Base-by-base conservation (phyloP, 306 rosid genomes). In the Hylodesmum podocarpum region DNA sequence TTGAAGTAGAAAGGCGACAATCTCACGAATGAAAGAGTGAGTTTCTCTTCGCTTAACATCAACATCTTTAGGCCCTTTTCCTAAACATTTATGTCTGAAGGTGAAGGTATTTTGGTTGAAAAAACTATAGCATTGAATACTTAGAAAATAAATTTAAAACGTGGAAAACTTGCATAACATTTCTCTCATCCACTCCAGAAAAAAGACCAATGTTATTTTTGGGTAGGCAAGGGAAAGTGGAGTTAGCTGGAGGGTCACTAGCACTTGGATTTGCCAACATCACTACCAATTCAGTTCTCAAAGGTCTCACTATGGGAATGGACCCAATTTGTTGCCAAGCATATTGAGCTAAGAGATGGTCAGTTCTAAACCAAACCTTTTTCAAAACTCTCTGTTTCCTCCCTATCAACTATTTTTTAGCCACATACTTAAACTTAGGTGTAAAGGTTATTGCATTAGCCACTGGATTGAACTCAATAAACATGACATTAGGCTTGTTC, bases 251-350 rank as follows among this genome's bases (percentile, higher is more conserved):
- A 0, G 98, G 98, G 18, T 90, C 97, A 10, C 80, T 94, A 3
- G 97, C 96, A 14, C 83, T 94, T 8, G 98, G 96, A 0, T 94
- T 94, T 16, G 89, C 90, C 24, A 92, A 94, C 84, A 84, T 94
- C 47, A 94, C 98, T 0, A 96, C 95, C 0, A 74, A 72, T 24
- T 94, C 98, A 7, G 40, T 94, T 29, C 87, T 94, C 34, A 84
- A 89, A 21, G 97, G 98, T 8, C 84, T 94, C 14, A 70, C 95
- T 0, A 86, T 85, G 58, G 98, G 98, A 28, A 94, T 94, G 98
- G 98, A 94, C 24, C 96, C 97, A 2, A 86, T 94, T n/a, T 94
- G 98, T 68, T 89, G 96, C 73, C 98, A 94, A 87, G 98, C 98
- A 2, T 94, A 67, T 66, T 95, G 98, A 1, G 93, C 97, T 29